These are phyloP conservation scores for Boechera retrofracta DNA, from an alignment of 345 rosid genomes.

Conservation along the genomic window DNA sequence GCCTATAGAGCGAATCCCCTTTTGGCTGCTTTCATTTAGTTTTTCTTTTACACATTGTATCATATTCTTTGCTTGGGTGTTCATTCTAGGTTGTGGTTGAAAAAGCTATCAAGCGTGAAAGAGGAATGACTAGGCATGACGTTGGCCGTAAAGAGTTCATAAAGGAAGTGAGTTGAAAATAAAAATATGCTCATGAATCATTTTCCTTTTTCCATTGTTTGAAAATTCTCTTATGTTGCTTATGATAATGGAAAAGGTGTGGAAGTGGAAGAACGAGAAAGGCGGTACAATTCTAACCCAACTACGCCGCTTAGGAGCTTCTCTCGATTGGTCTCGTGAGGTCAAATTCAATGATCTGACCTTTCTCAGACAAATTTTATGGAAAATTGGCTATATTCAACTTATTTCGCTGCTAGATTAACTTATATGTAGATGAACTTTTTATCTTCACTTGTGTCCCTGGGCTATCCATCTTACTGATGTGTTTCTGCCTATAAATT, in stretches of 20 bases:
- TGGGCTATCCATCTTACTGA: conserved; percentile 19
- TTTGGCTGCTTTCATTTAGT: conserved; percentile 16
- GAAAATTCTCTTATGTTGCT: conserved; percentile 1
- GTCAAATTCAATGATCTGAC: conserved; percentile 47
- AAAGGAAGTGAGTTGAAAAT: conserved; percentile 64
- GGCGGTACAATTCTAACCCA: conserved; percentile 83
- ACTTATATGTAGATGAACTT: not conserved
- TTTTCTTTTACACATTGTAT: conserved; percentile 21
- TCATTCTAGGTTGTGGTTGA: conserved; percentile 86
- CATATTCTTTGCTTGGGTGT: conserved; percentile 9
- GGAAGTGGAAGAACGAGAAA: conserved; percentile 87
- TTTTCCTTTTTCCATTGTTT: conserved; percentile 11
- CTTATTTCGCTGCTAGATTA: not conserved
- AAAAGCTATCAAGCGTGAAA: conserved; percentile 87
- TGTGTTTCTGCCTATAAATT: conserved; percentile 28
- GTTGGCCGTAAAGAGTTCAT: conserved; percentile 87
- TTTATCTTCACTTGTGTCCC: not conserved
- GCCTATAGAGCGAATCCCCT: not conserved
- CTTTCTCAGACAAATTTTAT: not conserved
- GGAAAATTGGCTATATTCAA: not conserved
- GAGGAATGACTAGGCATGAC: conserved; percentile 78
- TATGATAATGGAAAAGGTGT: conserved; percentile 59
- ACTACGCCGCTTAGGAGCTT: conserved; percentile 80
- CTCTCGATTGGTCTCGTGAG: conserved; percentile 99
- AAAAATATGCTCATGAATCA: not conserved